Conservation (phyloP, 768 basidiomycete genomes). For the Hygrocybe punicea region DNA sequence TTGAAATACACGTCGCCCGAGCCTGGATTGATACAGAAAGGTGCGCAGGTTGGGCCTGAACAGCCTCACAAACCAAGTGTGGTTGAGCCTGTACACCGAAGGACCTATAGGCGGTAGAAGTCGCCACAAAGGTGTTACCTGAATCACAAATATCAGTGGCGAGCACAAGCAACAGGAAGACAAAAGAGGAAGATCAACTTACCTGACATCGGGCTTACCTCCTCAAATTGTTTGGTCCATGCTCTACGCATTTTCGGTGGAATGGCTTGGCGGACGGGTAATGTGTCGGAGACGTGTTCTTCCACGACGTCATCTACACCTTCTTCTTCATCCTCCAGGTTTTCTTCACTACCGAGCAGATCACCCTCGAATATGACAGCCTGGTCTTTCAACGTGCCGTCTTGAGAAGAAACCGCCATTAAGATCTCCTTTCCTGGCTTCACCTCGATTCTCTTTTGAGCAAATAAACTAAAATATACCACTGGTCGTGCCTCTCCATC, state of each 20-base stretch:
- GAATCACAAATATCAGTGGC: constrained; percentile 4
- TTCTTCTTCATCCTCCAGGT: constrained; percentile 42
- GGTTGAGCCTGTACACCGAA: constrained; percentile 47
- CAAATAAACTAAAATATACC: constrained; percentile 61
- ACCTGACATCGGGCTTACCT: constrained; percentile 40
- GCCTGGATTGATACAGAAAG: constrained; percentile 24
- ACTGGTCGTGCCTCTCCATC: constrained; percentile 38
- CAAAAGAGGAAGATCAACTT: constrained; percentile 22
- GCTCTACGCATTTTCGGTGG: constrained; percentile 65
- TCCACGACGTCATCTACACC: constrained; percentile 37
- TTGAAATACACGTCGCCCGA: constrained; percentile 13
- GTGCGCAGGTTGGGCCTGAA: constrained; percentile 30
- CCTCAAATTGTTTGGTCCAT: constrained; percentile 52
- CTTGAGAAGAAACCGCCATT: constrained; percentile 51
- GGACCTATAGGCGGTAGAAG: constrained; percentile 32
- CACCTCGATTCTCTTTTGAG: constrained; percentile 66
- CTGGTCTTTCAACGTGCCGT: constrained; percentile 53
- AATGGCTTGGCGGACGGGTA: constrained; percentile 36
- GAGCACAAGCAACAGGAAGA: constrained; percentile 5
- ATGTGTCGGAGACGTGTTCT: constrained; percentile 30
- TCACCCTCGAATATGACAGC: constrained; percentile 59
- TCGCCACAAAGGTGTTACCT: constrained; percentile 4
- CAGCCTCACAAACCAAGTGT: constrained; percentile 34
- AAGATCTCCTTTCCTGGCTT: constrained; percentile 70
- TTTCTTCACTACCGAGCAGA: constrained; percentile 33